Evolutionary conservation across 1,284 basidiomycete species (phyloP), one percentile per base, ranked within the genome.

Genomic region (Tausonia pullulans): DNA sequence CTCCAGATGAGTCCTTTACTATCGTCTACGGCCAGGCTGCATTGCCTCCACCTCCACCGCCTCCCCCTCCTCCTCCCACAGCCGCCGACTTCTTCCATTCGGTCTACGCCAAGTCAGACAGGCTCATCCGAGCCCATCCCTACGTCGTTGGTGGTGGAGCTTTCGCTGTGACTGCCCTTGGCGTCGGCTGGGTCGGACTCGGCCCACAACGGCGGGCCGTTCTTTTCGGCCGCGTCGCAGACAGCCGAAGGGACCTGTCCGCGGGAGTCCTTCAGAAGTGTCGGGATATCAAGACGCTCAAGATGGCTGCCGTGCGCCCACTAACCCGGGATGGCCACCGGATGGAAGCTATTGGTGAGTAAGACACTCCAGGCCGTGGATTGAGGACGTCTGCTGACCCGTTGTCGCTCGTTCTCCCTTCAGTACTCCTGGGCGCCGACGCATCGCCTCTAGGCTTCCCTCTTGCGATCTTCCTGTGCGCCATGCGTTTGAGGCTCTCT

Each of bases 401-500:
- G 5, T 11, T 16, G 48, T 48, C 4, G 14, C 39, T 14, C n/a
- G 16, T 8, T 43, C 5, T 41, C 41, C 6, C 10, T 7, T 5
- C 60, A 63, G 62, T 65, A 5, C 54, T 65, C 43, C 60, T 65
- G 41, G 64, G 64, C 6, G 64, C 60, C 4, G 64, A 65, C 46
- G 54, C 64, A 6, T 46, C 64, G n/a, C 60, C 59, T 8, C 64
- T 65, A 10, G 64, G 64, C 9, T 61, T 52, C 51, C 64, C 64
- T 11, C 60, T 65, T 6, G 64, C 60, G 3, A 53, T 48, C 39
- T 62, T 56, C 48, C 60, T 65, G 64, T 64, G 7, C 39, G 57
- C 53, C 5, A 8, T n/a, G n/a, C 10, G 13, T 43, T 3, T 40
- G 8, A 13, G 6, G 13, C 7, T 44, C 41, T 16, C 5, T 40